These are phyloP conservation scores for Annulohypoxylon moriforme DNA, from an alignment of 495 filamentous ascomycete genomes.

Conservation along the genomic window DNA sequence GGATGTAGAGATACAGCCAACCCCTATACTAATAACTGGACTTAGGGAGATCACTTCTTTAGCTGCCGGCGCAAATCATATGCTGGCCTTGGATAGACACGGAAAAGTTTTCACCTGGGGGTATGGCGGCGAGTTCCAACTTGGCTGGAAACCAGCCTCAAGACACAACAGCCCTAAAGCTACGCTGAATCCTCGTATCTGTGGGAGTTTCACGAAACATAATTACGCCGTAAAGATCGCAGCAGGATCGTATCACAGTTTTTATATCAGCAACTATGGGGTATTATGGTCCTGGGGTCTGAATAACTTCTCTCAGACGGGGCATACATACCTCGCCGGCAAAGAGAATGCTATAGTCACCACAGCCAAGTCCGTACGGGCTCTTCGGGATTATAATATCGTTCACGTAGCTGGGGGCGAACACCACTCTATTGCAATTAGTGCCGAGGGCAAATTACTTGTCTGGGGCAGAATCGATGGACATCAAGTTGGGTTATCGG, in stretches of 20 bases:
- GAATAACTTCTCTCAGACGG: constrained; percentile 86
- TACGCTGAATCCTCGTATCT: constrained; percentile 76
- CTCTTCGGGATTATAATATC: constrained; percentile 65
- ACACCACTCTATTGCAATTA: constrained; percentile 75
- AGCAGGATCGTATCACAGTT: constrained; percentile 76
- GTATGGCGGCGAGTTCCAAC: constrained; percentile 76
- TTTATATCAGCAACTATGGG: constrained; percentile 78
- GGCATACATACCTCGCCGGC: constrained; percentile 73
- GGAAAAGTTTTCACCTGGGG: constrained; percentile 79
- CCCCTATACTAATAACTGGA: constrained; percentile 47
- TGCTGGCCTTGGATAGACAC: constrained; percentile 73
- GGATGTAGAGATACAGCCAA: constrained; percentile 41
- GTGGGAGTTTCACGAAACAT: constrained; percentile 61
- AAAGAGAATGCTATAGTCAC: constrained; percentile 63
- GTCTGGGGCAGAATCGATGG: constrained; percentile 77
- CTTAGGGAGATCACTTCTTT: constrained; percentile 73
- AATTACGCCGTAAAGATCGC: constrained; percentile 64
- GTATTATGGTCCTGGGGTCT: constrained; percentile 86
- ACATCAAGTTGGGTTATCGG: constrained; percentile 68
- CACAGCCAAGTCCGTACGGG: constrained; percentile 44
- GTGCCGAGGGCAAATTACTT: constrained; percentile 69
- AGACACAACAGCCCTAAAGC: constrained; percentile 61
- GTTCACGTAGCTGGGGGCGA: constrained; percentile 68
- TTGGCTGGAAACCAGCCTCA: constrained; percentile 75
- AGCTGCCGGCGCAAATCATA: constrained; percentile 74